These are phyloP conservation scores for Macrolepiota fuliginosa DNA, from an alignment of 768 basidiomycete species.

Conservation along the genomic window DNA sequence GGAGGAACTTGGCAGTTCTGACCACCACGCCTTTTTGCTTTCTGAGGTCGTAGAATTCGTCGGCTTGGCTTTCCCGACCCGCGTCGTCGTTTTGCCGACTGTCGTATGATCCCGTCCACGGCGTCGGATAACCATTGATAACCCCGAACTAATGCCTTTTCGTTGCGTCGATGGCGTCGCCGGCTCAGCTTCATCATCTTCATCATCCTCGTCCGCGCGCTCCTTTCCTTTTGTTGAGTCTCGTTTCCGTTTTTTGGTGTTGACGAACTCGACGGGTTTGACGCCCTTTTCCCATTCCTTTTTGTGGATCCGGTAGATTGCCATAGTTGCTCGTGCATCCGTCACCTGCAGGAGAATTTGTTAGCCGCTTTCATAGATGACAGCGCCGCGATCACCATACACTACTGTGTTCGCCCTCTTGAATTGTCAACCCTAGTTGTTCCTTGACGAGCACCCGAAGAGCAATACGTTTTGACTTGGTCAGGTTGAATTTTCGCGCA, in stretches of 20 bases:
- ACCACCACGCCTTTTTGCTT: constrained; percentile 3
- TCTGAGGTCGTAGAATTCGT: neutral
- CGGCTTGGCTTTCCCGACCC: neutral
- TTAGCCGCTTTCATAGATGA: neutral
- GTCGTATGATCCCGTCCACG: constrained; percentile 2
- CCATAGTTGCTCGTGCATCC: constrained; percentile 95
- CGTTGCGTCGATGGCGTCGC: constrained; percentile 17
- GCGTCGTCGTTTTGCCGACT: neutral
- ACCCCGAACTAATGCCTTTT: constrained; percentile 64
- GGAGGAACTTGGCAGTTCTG: neutral
- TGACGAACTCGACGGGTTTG: constrained; percentile 14
- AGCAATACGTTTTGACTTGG: constrained; percentile 65
- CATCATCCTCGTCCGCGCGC: constrained; percentile 13
- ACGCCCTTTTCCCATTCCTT: constrained; percentile 70
- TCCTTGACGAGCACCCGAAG: constrained; percentile 78
- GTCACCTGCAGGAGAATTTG: constrained; percentile 55
- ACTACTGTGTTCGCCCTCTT: constrained; percentile 87
- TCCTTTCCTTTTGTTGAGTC: neutral
- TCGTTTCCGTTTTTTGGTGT: constrained; percentile 17
- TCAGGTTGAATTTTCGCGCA: constrained; percentile 56
- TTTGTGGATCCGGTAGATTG: constrained; percentile 80
- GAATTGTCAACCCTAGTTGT: constrained; percentile 78
- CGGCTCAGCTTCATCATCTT: constrained; percentile 12
- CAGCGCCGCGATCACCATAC: constrained; percentile 41
- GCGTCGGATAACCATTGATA: constrained; percentile 47